Evolutionary conservation across 2,329 filamentous ascomycete genomes (phyloP).

Genomic region (Sporothrix globosa): DNA sequence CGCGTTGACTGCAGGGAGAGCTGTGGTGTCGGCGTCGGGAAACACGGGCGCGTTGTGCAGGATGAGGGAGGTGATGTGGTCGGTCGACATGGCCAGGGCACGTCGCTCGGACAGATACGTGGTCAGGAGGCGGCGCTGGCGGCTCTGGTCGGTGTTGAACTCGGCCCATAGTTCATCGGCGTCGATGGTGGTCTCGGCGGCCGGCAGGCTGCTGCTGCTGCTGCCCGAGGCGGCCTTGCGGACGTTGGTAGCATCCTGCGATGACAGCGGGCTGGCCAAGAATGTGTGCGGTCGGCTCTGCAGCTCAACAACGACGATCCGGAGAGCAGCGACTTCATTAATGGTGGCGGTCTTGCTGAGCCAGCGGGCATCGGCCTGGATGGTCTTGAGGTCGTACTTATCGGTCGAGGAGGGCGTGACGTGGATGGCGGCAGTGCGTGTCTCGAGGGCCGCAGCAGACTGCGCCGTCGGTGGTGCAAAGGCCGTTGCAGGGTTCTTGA

Average conservation of each 20-base stretch:
- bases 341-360: constrained; percentile 76
- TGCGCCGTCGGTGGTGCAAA: constrained; percentile 66
- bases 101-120: constrained; percentile 73
- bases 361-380: constrained; percentile 87
- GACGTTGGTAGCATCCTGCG: constrained; percentile 76
- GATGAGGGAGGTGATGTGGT: constrained; percentile 58
- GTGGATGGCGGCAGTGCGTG: constrained; percentile 84
- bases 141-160: constrained; percentile 65
- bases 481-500: constrained; percentile 69
- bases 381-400: constrained; percentile 71
- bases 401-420: constrained; percentile 69
- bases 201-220: constrained; percentile 41
- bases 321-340: constrained; percentile 79
- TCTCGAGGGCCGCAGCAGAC: constrained; percentile 74
- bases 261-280: constrained; percentile 71
- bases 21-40: constrained; percentile 5
- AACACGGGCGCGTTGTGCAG: constrained; percentile 45
- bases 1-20: background rate
- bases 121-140: constrained; percentile 68
- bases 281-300: constrained; percentile 77
- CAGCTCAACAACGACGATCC: constrained; percentile 80
- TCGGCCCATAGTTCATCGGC: constrained; percentile 59
- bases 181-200: constrained; percentile 48
- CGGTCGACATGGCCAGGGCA: constrained; percentile 66
- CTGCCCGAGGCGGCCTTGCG: constrained; percentile 69